Conservation (phyloP, 805 yeast genomes). For the Jamesozyma rosinii region DNA sequence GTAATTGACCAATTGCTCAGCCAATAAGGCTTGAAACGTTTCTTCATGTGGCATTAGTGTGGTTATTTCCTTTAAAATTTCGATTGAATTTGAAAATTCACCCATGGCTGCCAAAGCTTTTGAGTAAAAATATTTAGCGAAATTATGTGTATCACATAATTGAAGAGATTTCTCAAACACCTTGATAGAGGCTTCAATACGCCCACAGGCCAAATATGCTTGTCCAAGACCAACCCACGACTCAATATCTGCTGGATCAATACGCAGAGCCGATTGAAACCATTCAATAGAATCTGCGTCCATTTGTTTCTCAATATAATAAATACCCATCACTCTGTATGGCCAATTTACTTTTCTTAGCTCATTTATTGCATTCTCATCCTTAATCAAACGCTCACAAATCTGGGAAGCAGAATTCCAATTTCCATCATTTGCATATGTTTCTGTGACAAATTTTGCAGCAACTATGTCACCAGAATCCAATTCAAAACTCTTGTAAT, state of each 20-base stretch:
- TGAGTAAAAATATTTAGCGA: slow-evolving; percentile 60
- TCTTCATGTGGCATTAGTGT: slow-evolving; percentile 39
- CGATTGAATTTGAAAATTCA: slow-evolving; percentile 54
- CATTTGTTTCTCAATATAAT: slow-evolving; percentile 59
- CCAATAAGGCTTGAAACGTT: slow-evolving; percentile 43
- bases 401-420: slow-evolving; percentile 81
- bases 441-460: slow-evolving; percentile 60
- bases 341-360: slow-evolving; percentile 66
- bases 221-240: slow-evolving; percentile 98
- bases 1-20: slow-evolving; percentile 48
- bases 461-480: slow-evolving; percentile 69
- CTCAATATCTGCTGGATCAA: slow-evolving; percentile 55
- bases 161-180: slow-evolving; percentile 63
- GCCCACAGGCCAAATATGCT: slow-evolving; percentile 76
- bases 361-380: slow-evolving; percentile 49
- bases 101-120: slow-evolving; percentile 53
- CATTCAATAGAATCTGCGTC: slow-evolving; percentile 75
- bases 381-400: slow-evolving; percentile 53
- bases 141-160: slow-evolving; percentile 47
- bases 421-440: slow-evolving; percentile 56
- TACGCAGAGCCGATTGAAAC: slow-evolving; percentile 77
- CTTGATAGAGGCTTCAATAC: slow-evolving; percentile 76
- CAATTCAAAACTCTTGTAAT: slow-evolving; percentile 79
- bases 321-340: slow-evolving; percentile 73
- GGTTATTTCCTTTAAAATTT: slow-evolving; percentile 37